These are phyloP conservation scores for Tylopilus plumbeoviolaceoides DNA, from an alignment of 768 basidiomycete species.

Conservation along the genomic window DNA sequence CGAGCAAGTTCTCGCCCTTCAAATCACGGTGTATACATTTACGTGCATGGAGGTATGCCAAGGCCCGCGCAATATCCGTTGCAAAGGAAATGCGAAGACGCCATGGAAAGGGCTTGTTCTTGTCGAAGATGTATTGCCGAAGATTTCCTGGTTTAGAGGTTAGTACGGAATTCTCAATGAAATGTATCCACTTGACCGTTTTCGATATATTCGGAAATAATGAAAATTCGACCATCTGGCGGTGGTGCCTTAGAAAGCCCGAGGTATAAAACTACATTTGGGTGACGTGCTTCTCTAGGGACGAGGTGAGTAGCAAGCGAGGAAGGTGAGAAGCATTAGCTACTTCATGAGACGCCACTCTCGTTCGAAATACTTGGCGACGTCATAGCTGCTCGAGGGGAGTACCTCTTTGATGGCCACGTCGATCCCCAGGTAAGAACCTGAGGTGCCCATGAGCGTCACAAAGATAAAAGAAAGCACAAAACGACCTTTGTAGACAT, in stretches of 20 bases:
- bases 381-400: conserved; percentile 88
- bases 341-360: conserved; percentile 97
- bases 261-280: conserved; percentile 90
- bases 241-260: conserved; percentile 80
- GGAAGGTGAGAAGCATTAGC: conserved; percentile 9
- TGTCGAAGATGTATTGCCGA: conserved; percentile 86
- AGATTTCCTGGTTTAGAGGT: conserved; percentile 52
- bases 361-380: conserved; percentile 96
- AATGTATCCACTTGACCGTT: conserved; percentile 43
- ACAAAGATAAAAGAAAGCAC: neutral
- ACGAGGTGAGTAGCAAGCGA: conserved; percentile 1
- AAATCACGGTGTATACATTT: conserved; percentile 88
- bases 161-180: neutral
- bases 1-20: conserved; percentile 96
- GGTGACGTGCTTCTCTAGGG: conserved; percentile 76
- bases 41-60: conserved; percentile 96
- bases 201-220: conserved; percentile 93
- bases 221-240: conserved; percentile 83
- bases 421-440: conserved; percentile 89
- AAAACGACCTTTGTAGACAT: conserved; percentile 70
- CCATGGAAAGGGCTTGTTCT: conserved; percentile 84
- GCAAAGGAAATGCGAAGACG: conserved; percentile 91
- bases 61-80: conserved; percentile 87
- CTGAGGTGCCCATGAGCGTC: conserved; percentile 35
- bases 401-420: conserved; percentile 97